Percentiles rank a stretch among this genome's conserved stretches.
Conservation (phyloP, 2,329 filamentous ascomycete genomes). For the Chrysoporthe deuterocubensis region DNA sequence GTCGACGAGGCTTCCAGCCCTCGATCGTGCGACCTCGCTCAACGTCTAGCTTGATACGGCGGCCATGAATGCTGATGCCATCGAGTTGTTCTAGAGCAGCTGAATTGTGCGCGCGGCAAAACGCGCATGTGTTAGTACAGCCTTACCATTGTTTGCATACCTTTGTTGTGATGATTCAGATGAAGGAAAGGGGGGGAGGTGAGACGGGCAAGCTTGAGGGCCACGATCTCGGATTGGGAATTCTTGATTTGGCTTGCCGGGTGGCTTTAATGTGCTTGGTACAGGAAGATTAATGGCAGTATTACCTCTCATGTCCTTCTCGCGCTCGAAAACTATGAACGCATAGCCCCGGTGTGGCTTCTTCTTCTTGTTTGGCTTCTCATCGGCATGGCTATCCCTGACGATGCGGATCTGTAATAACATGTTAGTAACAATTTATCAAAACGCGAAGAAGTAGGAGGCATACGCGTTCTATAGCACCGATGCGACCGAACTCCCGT, state of each 20-base stretch:
- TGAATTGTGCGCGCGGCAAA: slow-evolving; percentile 63
- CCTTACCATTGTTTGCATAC: slow-evolving; percentile 56
- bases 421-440: background rate
- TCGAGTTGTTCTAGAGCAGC: slow-evolving; percentile 87
- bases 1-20: slow-evolving; percentile 88
- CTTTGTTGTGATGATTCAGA: slow-evolving; percentile 32
- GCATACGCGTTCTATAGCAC: slow-evolving; percentile 86
- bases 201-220: slow-evolving; percentile 64
- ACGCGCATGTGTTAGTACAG: slow-evolving; percentile 70
- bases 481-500: slow-evolving; percentile 90
- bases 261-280: slow-evolving; percentile 49
- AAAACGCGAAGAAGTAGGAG: too few relatives aligned
- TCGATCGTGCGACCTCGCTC: slow-evolving; percentile 93
- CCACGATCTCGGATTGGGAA: slow-evolving; percentile 51
- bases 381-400: slow-evolving; percentile 71
- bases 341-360: slow-evolving; percentile 89
- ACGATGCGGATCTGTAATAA: slow-evolving; percentile 80
- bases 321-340: slow-evolving; percentile 95
- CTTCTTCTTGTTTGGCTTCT: slow-evolving; percentile 75
- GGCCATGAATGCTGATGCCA: slow-evolving; percentile 89
- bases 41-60: slow-evolving; percentile 91
- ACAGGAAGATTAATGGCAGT: slow-evolving; percentile 48
- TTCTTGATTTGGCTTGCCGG: slow-evolving; percentile 30
- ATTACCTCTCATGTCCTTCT: slow-evolving; percentile 99
- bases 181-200: slow-evolving; percentile 34